Evolutionary conservation across 2,329 filamentous ascomycete species (phyloP).

Genomic region (Rugonectria rugulosa): DNA sequence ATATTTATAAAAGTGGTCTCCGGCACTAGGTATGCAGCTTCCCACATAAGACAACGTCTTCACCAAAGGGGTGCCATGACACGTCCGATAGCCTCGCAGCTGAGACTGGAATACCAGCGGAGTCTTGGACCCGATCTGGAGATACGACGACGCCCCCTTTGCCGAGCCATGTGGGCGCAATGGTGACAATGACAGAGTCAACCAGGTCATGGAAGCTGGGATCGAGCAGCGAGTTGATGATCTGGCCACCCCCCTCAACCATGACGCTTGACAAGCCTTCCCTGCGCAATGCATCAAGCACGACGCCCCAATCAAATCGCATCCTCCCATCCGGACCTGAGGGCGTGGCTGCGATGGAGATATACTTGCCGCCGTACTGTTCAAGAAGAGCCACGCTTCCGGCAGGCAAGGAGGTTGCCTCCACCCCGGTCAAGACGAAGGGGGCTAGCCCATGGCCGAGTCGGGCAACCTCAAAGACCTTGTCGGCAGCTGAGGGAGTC

Average conservation of each 20-base stretch:
- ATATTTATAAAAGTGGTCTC: slow-evolving; percentile 25
- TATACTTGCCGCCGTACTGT: slow-evolving; percentile 60
- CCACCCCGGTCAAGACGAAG: slow-evolving; percentile 68
- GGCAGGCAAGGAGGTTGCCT: slow-evolving; percentile 52
- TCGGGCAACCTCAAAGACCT: slow-evolving; percentile 70
- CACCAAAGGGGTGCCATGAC: slow-evolving; percentile 79
- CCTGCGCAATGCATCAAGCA: slow-evolving; percentile 64
- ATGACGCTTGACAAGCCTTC: slow-evolving; percentile 80
- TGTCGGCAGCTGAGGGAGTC: slow-evolving; percentile 65
- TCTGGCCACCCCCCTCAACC: slow-evolving; percentile 85
- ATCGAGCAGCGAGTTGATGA: slow-evolving; percentile 84
- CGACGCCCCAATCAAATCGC: slow-evolving; percentile 68
- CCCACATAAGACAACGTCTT: slow-evolving; percentile 85
- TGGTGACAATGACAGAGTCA: slow-evolving; percentile 83
- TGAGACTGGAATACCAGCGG: slow-evolving; percentile 60
- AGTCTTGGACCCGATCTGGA: slow-evolving; percentile 65
- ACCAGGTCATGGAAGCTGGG: slow-evolving; percentile 68
- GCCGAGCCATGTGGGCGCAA: slow-evolving; percentile 91
- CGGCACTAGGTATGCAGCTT: slow-evolving; percentile 50
- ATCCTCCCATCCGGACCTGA: slow-evolving; percentile 46
- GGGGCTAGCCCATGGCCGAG: slow-evolving; percentile 75
- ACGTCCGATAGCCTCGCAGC: slow-evolving; percentile 72
- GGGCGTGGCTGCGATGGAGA: slow-evolving; percentile 49
- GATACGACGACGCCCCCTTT: slow-evolving; percentile 81
- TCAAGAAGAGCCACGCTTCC: slow-evolving; percentile 53